Conservation (phyloP, 2,329 filamentous ascomycete genomes). For the Aspergillus pseudoglaucus region DNA sequence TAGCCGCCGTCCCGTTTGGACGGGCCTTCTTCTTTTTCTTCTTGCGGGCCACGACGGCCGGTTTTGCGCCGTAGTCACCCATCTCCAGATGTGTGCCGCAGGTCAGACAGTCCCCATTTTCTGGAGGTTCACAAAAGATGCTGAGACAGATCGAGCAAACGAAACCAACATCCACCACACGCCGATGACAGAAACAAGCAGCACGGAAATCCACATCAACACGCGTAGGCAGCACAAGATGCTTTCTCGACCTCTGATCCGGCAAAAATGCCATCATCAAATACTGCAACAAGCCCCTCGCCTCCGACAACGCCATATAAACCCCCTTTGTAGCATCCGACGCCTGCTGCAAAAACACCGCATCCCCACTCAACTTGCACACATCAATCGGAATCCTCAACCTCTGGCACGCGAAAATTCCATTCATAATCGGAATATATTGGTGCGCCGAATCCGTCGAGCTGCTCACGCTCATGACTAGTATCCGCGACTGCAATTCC, state of each 20-base stretch:
- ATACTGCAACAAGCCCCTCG: conserved; percentile 76
- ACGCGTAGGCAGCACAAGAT: conserved; percentile 71
- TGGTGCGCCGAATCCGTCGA: conserved; percentile 80
- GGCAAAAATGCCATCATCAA: conserved; percentile 92
- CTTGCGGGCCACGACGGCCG: conserved; percentile 64
- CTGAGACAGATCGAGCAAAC: conserved; percentile 95
- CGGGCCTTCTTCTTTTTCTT: conserved; percentile 72
- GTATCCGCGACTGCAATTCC: conserved; percentile 67
- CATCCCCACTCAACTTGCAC: conserved; percentile 73
- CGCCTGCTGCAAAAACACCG: conserved; percentile 91
- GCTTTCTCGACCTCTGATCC: conserved; percentile 56
- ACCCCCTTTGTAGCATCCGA: conserved; percentile 65
- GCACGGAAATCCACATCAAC: conserved; percentile 91
- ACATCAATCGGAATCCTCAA: conserved; percentile 87
- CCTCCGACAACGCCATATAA: conserved; percentile 57
- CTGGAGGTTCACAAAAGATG: conserved; percentile 70
- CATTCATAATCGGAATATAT: conserved; percentile 98
- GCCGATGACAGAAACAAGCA: conserved; percentile 95
- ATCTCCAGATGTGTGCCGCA: conserved; percentile 74
- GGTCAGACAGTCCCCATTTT: conserved; percentile 67
- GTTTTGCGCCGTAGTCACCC: conserved; percentile 68
- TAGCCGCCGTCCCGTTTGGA: conserved; percentile 43
- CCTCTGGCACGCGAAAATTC: conserved; percentile 89
- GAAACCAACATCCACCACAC: conserved; percentile 84
- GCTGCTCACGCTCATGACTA: conserved; percentile 84